Conservation (phyloP, 2,329 filamentous ascomycete genomes). For the Diplodia corticola region DNA sequence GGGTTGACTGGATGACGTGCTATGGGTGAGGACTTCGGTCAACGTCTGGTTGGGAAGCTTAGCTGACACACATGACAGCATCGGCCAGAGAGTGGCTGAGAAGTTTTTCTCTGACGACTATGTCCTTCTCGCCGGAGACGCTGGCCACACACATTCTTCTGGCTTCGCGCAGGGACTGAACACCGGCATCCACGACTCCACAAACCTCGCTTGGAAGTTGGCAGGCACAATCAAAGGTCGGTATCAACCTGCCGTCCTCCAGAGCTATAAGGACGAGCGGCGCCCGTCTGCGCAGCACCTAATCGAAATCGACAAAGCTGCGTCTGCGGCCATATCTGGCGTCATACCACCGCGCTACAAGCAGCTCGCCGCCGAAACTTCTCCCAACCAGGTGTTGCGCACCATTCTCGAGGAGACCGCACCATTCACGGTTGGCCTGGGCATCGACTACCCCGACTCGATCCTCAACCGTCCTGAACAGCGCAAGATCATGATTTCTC, state of each 20-base stretch:
- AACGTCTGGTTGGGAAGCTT: not conserved
- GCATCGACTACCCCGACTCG: not conserved
- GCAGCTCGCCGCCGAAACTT: not conserved
- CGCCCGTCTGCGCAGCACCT: not conserved
- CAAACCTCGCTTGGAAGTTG: conserved; percentile 31
- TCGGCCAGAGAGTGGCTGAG: conserved; percentile 3
- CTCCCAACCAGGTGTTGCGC: not conserved
- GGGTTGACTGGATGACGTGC: not conserved
- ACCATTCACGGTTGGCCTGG: conserved; percentile 1
- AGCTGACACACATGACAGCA: conserved; percentile 26
- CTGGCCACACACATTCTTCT: conserved; percentile 28
- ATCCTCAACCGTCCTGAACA: not conserved
- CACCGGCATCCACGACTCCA: conserved; percentile 28
- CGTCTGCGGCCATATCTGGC: not conserved
- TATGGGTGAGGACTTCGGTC: not conserved
- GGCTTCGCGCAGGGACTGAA: conserved; percentile 30
- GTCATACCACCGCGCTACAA: not conserved
- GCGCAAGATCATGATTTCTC: not conserved
- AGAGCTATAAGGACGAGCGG: conserved; percentile 36
- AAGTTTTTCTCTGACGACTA: not conserved
- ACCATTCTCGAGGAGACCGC: not conserved
- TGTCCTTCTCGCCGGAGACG: conserved; percentile 27
- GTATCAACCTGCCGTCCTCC: conserved; percentile 28
- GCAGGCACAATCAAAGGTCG: conserved; percentile 28
- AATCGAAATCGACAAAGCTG: conserved; percentile 1